A percentile compares a stretch with the other conserved stretches of the same genome.
phyloP scores from a whole-genome alignment of 805 yeast genomes.

The Candida pseudoglaebosa region DNA sequence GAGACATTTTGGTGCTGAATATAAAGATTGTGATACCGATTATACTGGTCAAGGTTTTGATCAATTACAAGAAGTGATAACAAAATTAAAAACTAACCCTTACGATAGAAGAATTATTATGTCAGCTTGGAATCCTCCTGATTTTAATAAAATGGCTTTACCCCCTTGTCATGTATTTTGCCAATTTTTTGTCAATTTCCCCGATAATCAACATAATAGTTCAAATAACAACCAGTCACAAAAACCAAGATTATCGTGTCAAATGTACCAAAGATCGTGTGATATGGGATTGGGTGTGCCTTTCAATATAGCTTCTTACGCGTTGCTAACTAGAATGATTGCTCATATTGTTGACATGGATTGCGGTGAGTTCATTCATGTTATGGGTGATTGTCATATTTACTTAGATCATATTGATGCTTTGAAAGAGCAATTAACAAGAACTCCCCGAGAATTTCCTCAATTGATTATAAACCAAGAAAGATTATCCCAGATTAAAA shows the following conservation, averaged over 20 bases:
- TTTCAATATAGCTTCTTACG: conserved; percentile 95
- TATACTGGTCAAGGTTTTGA: conserved; percentile 87
- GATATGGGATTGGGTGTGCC: conserved; percentile 99
- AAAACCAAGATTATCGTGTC: conserved; percentile 78
- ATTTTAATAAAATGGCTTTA: conserved; percentile 87
- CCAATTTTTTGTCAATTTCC: conserved; percentile 89
- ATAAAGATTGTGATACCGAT: conserved; percentile 80
- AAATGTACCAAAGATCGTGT: conserved; percentile 94
- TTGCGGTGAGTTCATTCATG: conserved; percentile 92
- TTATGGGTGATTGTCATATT: conserved; percentile 96
- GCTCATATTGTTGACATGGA: conserved; percentile 95
- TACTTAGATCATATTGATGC: conserved; percentile 93
- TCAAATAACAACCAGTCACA: no score
- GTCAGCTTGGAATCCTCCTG: conserved; percentile 99
- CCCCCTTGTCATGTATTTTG: conserved; percentile 98
- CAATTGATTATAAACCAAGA: conserved; percentile 65
- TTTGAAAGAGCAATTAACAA: conserved; percentile 67
- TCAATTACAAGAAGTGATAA: conserved; percentile 76
- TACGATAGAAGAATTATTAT: conserved; percentile 90
- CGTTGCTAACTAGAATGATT: conserved; percentile 87
- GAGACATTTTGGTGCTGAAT: conserved; percentile 98
- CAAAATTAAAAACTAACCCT: conserved; percentile 81
- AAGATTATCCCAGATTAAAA: conserved; percentile 39
- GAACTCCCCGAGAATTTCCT: conserved; percentile 81
- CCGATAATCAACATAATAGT: conserved; percentile 45